Evolutionary conservation across 805 yeast species (phyloP).

Genomic region (Spathaspora gorwiae): DNA sequence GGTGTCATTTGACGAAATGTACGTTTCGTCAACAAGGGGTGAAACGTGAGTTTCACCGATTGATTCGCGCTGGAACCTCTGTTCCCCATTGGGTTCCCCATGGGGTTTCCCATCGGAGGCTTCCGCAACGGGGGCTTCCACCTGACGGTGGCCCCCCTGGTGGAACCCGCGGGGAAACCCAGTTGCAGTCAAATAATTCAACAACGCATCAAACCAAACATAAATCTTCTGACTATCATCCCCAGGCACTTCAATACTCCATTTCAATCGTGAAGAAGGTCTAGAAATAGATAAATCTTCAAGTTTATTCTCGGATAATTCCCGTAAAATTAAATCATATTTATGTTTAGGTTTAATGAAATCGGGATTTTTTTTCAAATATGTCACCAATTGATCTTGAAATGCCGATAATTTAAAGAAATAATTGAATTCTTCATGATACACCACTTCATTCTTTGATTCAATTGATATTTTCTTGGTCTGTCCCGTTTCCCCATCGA

Average conservation of each 20-base stretch:
- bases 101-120: no score
- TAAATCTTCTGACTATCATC: constrained; percentile 77
- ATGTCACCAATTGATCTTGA: constrained; percentile 47
- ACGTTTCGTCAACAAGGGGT: not conserved
- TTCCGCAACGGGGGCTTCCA: no score
- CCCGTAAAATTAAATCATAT: constrained; percentile 51
- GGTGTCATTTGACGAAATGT: constrained; percentile 11
- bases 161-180: constrained; percentile 40
- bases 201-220: constrained; percentile 95
- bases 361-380: constrained; percentile 43
- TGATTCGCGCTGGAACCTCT: no score
- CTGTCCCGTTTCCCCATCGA: constrained; percentile 18
- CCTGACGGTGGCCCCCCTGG: no score
- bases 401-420: constrained; percentile 73
- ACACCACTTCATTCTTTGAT: constrained; percentile 69
- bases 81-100: no score
- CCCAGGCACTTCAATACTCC: constrained; percentile 90
- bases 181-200: constrained; percentile 73
- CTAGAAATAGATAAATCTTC: constrained; percentile 83
- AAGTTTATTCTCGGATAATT: constrained; percentile 46
- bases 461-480: constrained; percentile 51
- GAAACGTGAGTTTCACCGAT: not conserved
- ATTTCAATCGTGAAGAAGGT: constrained; percentile 67
- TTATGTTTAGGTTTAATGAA: constrained; percentile 67
- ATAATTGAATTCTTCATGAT: constrained; percentile 78